phyloP scores from a whole-genome alignment of 2,329 filamentous ascomycete species.

The Ophiocordyceps sinensis region DNA sequence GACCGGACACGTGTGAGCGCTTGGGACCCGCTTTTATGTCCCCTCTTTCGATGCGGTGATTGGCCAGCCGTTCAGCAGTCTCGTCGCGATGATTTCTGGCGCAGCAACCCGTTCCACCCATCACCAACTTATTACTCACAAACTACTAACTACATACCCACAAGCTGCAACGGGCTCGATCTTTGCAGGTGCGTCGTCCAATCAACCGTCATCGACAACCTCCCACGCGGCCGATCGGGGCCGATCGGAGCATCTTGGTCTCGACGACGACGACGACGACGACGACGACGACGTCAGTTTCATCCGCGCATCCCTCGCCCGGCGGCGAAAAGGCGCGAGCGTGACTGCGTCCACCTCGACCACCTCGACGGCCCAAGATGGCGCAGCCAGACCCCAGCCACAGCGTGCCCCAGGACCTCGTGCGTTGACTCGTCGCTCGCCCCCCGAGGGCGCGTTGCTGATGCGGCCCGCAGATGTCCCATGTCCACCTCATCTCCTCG shows the following conservation, averaged over 20 bases:
- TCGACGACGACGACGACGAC: background rate
- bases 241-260: background rate
- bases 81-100: constrained; percentile 24
- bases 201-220: background rate
- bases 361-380: constrained; percentile 14
- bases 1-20: too few species aligned
- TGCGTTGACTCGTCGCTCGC: constrained; percentile 10
- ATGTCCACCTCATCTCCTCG: constrained; percentile 80
- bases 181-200: background rate
- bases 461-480: constrained; percentile 47
- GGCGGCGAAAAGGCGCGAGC: background rate
- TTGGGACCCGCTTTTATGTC: constrained; percentile 7
- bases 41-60: constrained; percentile 9
- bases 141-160: too few species aligned
- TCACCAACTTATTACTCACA: too few species aligned
- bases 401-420: constrained; percentile 27
- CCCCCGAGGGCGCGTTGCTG: constrained; percentile 5
- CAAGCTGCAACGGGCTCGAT: background rate
- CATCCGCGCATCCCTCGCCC: background rate
- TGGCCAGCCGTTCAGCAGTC: constrained; percentile 11
- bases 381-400: constrained; percentile 26
- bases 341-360: background rate
- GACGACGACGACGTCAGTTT: background rate
- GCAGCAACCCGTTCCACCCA: background rate
- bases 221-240: background rate